Conservation (phyloP, 192 early-diverging fungal genomes). For the Helicostylum pulchrum region DNA sequence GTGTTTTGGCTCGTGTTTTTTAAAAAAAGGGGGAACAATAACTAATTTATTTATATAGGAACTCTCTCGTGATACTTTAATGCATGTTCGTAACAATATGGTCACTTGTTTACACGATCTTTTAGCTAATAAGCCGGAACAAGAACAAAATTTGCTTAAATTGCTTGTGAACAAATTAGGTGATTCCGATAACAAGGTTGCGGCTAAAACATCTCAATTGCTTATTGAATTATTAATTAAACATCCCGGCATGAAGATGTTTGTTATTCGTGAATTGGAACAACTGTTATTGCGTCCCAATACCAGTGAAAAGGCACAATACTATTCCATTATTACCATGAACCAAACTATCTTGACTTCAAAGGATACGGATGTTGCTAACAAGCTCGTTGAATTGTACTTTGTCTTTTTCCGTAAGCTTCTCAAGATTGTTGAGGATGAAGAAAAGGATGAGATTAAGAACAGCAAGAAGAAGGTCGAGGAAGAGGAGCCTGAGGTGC, state of each 20-base stretch:
- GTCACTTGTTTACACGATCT: constrained; percentile 75
- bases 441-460: constrained; percentile 49
- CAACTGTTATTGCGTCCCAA: constrained; percentile 78
- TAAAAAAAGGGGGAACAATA: not conserved
- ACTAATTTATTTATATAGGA: constrained; percentile 37
- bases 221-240: constrained; percentile 69
- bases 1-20: constrained; percentile 5
- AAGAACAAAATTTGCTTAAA: constrained; percentile 91
- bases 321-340: constrained; percentile 87
- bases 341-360: constrained; percentile 89
- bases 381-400: constrained; percentile 85
- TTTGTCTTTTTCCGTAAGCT: constrained; percentile 87
- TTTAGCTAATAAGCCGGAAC: constrained; percentile 85
- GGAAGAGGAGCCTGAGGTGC: constrained; percentile 22
- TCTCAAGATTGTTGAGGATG: constrained; percentile 50
- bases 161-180: constrained; percentile 95
- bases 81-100: constrained; percentile 80
- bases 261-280: constrained; percentile 86
- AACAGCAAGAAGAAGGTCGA: constrained; percentile 34
- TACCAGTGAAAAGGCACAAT: constrained; percentile 76
- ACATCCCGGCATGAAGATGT: constrained; percentile 84
- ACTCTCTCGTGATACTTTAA: constrained; percentile 81
- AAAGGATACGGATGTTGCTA: constrained; percentile 70
- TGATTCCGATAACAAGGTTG: constrained; percentile 83
- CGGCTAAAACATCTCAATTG: constrained; percentile 78